Base-by-base conservation (phyloP, 2,329 filamentous ascomycete genomes). In the Colletotrichum chrysophilum region DNA sequence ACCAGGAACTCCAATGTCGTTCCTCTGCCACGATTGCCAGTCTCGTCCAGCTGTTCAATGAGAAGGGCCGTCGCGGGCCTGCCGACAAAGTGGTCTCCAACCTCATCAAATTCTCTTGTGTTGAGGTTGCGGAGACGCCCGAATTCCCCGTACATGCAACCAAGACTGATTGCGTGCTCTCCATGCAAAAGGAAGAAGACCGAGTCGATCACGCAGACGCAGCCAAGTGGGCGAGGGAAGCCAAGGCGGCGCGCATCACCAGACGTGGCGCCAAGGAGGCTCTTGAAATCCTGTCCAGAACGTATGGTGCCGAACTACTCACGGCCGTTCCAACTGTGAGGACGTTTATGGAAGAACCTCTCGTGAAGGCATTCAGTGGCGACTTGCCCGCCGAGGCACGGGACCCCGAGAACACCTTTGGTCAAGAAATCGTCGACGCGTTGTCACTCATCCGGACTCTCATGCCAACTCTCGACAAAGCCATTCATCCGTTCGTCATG, bases 81-180 rank as follows among this genome's bases (percentile, higher is more conserved):
- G 96, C 97, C 18, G 96, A 98, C 83, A 99, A 99, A 86, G 94
- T 99, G 16, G 96, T 98, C 32, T 93, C 95, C 62, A 99, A 99
- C 81, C 86, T 99, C 68, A 95, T 98, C 86, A 98, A 98, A 82
- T 99, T 98, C 85, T 98, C 96, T 78, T 99, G 97, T 81, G 95
- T 98, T 81, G 97, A 99, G 83, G 98, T 97, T 2, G 96, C 97
- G 1, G 97, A 99, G 84, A 99, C 97, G 0, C 97, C 97, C 0
- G 97, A 98, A 81, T 98, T 98, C 83, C 92, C 93, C 6, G 93
- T 94, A 32, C 97, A 98, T 80, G 94, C 94, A 3, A 84, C 88
- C 58, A 93, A 97, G 81, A 94, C 93, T 61, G 92, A 93, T 78
- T 93, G 94, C 16, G 97, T 99, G 71, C 86, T 99, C 18, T 98